Evolutionary conservation across 306 rosid genomes (phyloP).

Genomic region (Inga leiocalycina): DNA sequence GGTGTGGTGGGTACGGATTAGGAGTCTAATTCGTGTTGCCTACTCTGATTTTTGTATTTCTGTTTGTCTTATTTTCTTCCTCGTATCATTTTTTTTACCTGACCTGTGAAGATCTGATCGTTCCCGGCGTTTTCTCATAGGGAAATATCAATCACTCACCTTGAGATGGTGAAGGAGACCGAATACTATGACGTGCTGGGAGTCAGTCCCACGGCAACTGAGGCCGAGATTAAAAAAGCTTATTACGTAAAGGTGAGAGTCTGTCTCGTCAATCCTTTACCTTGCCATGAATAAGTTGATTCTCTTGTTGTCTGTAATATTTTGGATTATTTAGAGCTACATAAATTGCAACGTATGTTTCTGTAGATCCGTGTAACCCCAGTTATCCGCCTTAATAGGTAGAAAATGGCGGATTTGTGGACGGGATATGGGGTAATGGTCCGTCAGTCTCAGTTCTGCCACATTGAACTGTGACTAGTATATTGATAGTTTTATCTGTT

Average conservation of each 20-base stretch:
- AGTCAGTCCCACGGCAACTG: slow-evolving; percentile 82
- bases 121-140: background rate
- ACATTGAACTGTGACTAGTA: slow-evolving; percentile 18
- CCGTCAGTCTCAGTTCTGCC: background rate
- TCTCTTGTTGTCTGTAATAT: background rate
- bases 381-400: slow-evolving; percentile 1
- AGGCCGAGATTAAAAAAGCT: slow-evolving; percentile 96
- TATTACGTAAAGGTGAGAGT: slow-evolving; percentile 83
- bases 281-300: slow-evolving; percentile 11
- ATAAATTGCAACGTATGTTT: slow-evolving; percentile 12
- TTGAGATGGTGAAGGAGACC: slow-evolving; percentile 92
- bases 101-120: slow-evolving; percentile 10
- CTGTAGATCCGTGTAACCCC: slow-evolving; percentile 22
- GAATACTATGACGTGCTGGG: slow-evolving; percentile 95
- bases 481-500: background rate
- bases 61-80: background rate
- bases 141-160: slow-evolving; percentile 22
- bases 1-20: background rate
- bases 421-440: background rate
- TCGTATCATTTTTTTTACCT: background rate
- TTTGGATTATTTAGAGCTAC: slow-evolving; percentile 2
- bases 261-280: slow-evolving; percentile 1
- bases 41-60: background rate
- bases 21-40: background rate
- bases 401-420: slow-evolving; percentile 23